Evolutionary conservation across 768 basidiomycete species (phyloP), one percentile per base, ranked within the genome.

Genomic region (Dioszegia hungarica): DNA sequence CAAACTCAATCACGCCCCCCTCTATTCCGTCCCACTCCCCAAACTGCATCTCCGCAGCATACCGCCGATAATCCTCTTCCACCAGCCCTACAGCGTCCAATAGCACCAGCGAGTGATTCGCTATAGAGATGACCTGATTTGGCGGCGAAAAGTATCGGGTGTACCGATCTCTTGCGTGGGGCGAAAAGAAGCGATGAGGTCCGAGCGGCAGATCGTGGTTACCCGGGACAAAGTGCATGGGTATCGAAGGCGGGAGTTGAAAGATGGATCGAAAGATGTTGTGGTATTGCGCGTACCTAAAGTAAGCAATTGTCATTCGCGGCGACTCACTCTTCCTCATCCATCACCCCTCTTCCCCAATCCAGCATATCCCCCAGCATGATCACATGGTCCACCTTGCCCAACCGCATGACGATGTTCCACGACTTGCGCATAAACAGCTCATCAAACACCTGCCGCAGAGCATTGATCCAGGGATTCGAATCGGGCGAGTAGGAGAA

Each of bases 331-430:
- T 91, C 85, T 40, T 74, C 75, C 46, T 83, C 80, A 2, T 81
- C 72, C 81, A 87, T 87, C 20, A 78, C 78, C 25, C 81, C 79
- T 51, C 89, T 79, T 0, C 90, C 91, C 52, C 82, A 84, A 66
- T 94, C 90, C 84, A 94, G 84, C 89, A 94, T 88, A 73, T 95
- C 91, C 34, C 93, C 93, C 20, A 92, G 79, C 61, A 94, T 87
- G 1, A 95, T 78, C 4, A 94, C 82, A 14, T 78, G 82, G 70
- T 94, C 83, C 6, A 91, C 87, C 24, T 75, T 69, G 25, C 74
- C 78, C 51, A 83, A 79, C 5, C 79, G 76, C 49, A 82, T 78
- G 2, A 84, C 84, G 8, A 81, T 84, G 54, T 81, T 81, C 92
- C 91, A 95, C 67, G 81, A 86, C 77, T 90, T 93, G 43, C 88